Evolutionary conservation across 2,329 filamentous ascomycete species (phyloP).

Genomic region (Colletotrichum gloeosporioides): DNA sequence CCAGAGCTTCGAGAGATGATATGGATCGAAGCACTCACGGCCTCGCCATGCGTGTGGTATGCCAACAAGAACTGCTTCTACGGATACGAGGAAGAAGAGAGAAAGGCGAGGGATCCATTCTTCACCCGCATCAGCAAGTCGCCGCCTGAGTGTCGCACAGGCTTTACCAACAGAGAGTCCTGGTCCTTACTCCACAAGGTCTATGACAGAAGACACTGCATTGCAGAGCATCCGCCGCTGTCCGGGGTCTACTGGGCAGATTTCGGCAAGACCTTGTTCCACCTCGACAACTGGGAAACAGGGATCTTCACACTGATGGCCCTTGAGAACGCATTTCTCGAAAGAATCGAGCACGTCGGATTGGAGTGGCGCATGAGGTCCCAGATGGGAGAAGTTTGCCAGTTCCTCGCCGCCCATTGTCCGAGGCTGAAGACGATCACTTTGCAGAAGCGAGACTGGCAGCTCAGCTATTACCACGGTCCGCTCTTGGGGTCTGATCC

Average conservation of each 20-base stretch:
- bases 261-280: fast-evolving
- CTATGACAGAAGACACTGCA: fast-evolving
- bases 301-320: fast-evolving
- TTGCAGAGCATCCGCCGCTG: fast-evolving
- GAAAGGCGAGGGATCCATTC: background rate
- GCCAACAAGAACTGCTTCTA: background rate
- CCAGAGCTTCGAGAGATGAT: background rate
- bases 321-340: fast-evolving
- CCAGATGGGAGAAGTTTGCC: too few species aligned
- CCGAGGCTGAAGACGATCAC: background rate
- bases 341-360: background rate
- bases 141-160: background rate
- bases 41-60: background rate
- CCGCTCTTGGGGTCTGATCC: background rate
- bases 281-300: background rate
- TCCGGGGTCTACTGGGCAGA: fast-evolving
- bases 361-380: too few species aligned
- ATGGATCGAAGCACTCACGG: background rate
- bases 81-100: background rate
- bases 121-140: background rate
- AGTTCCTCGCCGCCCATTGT: background rate
- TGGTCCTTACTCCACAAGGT: background rate
- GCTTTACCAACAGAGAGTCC: background rate
- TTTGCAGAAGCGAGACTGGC: background rate
- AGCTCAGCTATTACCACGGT: too few species aligned